phyloP scores from a whole-genome alignment of 495 filamentous ascomycete species.

The Aspergillus nidulans region DNA sequence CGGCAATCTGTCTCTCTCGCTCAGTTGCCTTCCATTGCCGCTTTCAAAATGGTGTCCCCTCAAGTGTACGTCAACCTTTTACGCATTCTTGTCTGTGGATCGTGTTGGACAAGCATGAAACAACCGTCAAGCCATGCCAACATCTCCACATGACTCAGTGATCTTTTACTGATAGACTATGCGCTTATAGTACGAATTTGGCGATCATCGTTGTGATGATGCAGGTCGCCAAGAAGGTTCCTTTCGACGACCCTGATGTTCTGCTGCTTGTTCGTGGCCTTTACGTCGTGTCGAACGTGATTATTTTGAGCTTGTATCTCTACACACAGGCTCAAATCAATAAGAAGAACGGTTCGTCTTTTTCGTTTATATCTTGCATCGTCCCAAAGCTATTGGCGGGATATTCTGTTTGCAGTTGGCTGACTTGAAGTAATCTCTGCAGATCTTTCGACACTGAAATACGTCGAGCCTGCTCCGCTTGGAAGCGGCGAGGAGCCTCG shows the following conservation, averaged over 20 bases:
- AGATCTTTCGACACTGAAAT: slow-evolving; percentile 98
- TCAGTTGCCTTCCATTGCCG: slow-evolving; percentile 11
- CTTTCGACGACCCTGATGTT: slow-evolving; percentile 86
- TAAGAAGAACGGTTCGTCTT: slow-evolving; percentile 79
- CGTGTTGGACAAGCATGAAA: not conserved
- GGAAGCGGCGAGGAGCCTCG: slow-evolving; percentile 89
- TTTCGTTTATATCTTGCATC: not conserved
- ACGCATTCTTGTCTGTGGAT: not conserved
- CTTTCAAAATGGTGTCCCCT: slow-evolving; percentile 44
- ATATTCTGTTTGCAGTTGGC: not conserved
- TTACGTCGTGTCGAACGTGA: slow-evolving; percentile 82
- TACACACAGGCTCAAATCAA: slow-evolving; percentile 80
- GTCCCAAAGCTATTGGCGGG: too few species aligned
- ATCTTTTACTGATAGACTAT: slow-evolving; percentile 5
- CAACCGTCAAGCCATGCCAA: not conserved
- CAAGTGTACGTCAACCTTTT: slow-evolving; percentile 37
- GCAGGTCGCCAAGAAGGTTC: slow-evolving; percentile 93
- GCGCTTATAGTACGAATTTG: slow-evolving; percentile 70
- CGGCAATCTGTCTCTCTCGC: not conserved
- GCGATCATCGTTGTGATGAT: slow-evolving; percentile 95
- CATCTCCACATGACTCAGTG: not conserved
- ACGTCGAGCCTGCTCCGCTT: slow-evolving; percentile 91
- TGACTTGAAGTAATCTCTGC: not conserved
- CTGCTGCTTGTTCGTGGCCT: slow-evolving; percentile 76
- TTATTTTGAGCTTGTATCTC: slow-evolving; percentile 79